A percentile compares a stretch with the other conserved stretches of the same genome.
phyloP scores from a whole-genome alignment of 2,329 filamentous ascomycete genomes.

The Claviceps maximensis region DNA sequence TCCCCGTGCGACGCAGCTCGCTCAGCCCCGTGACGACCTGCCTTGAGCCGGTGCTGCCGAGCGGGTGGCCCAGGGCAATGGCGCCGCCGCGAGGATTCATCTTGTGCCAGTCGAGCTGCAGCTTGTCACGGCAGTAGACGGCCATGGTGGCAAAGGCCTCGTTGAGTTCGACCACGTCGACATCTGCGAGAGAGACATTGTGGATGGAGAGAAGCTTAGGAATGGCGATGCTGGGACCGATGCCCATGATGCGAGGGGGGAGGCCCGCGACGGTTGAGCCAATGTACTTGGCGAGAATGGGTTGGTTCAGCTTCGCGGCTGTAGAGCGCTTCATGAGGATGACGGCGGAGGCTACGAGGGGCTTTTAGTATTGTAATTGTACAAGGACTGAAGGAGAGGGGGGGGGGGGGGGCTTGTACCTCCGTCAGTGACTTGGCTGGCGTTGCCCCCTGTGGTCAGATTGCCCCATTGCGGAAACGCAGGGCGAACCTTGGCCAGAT shows the following conservation, averaged over 20 bases:
- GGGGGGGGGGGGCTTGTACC: conserved; percentile 30
- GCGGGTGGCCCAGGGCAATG: conserved; percentile 70
- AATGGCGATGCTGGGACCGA: conserved; percentile 62
- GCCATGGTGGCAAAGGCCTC: conserved; percentile 98
- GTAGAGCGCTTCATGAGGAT: conserved; percentile 91
- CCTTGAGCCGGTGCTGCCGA: conserved; percentile 64
- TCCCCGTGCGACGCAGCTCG: conserved; percentile 70
- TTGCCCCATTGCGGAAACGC: conserved; percentile 87
- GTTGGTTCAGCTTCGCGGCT: conserved; percentile 73
- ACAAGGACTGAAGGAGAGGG: background rate
- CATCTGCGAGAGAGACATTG: conserved; percentile 64
- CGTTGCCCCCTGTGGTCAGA: conserved; percentile 82
- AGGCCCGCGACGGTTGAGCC: conserved; percentile 84
- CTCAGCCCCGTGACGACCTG: conserved; percentile 85
- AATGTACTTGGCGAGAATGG: conserved; percentile 89
- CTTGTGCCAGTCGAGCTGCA: conserved; percentile 60
- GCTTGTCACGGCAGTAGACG: conserved; percentile 71
- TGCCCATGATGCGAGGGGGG: conserved; percentile 91
- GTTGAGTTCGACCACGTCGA: conserved; percentile 88
- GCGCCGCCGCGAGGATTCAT: conserved; percentile 73
- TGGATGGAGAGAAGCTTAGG: conserved; percentile 75
- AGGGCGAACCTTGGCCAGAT: conserved; percentile 68
- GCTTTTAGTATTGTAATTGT: background rate
- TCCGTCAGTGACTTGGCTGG: conserved; percentile 89
- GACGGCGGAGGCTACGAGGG: conserved; percentile 57